phyloP scores from a whole-genome alignment of 2,329 filamentous ascomycete species.

The Aspergillus japonicus region DNA sequence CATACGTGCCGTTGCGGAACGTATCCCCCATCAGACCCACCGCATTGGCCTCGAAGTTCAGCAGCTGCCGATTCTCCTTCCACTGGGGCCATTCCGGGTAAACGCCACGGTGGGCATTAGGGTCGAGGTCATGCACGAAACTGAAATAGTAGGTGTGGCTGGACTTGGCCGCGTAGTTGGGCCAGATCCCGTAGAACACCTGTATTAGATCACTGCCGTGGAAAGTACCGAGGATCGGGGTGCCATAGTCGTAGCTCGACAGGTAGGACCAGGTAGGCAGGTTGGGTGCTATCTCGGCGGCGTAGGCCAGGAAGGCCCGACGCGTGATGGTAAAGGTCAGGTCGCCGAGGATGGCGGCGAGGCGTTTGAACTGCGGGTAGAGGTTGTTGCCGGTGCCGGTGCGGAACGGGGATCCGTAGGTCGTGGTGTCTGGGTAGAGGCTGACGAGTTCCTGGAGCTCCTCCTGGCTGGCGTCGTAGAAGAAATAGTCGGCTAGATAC shows the following conservation, averaged over 20 bases:
- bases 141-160: slow-evolving; percentile 70
- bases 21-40: slow-evolving; percentile 47
- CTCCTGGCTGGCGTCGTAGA: slow-evolving; percentile 53
- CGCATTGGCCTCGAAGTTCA: slow-evolving; percentile 47
- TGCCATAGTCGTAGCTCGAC: slow-evolving; percentile 68
- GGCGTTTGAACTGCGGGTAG: slow-evolving; percentile 74
- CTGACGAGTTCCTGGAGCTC: slow-evolving; percentile 58
- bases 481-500: slow-evolving; percentile 63
- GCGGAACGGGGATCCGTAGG: slow-evolving; percentile 68
- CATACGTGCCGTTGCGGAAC: slow-evolving; percentile 48
- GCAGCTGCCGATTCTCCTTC: slow-evolving; percentile 50
- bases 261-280: slow-evolving; percentile 75
- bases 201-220: slow-evolving; percentile 69
- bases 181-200: slow-evolving; percentile 64
- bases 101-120: slow-evolving; percentile 56
- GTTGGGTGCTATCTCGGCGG: slow-evolving; percentile 50
- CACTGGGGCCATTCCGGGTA: slow-evolving; percentile 57
- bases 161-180: slow-evolving; percentile 60
- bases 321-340: slow-evolving; percentile 71
- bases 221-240: slow-evolving; percentile 71
- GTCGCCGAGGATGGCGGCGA: slow-evolving; percentile 74
- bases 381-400: slow-evolving; percentile 67
- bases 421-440: slow-evolving; percentile 59
- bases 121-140: slow-evolving; percentile 69
- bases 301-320: slow-evolving; percentile 58